Conservation (phyloP, 805 yeast genomes). For the Starmera dryadoides region DNA sequence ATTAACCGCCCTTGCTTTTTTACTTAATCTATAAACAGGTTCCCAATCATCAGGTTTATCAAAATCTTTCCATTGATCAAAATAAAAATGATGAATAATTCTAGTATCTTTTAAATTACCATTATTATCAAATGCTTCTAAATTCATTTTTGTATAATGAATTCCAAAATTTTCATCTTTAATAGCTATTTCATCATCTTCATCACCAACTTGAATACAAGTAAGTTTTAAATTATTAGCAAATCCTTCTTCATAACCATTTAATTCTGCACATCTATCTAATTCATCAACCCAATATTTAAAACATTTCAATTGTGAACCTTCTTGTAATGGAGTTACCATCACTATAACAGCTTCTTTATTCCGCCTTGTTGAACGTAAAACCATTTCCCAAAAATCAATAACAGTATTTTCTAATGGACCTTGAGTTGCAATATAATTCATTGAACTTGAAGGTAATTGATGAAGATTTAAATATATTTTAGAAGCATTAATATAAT, state of each 20-base stretch:
- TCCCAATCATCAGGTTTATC: conserved; percentile 43
- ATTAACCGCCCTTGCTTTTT: conserved; percentile 22
- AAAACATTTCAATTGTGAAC: conserved; percentile 65
- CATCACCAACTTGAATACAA: conserved; percentile 14
- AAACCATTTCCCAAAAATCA: conserved; percentile 88
- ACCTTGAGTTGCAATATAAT: conserved; percentile 69
- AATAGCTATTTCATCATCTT: conserved; percentile 10
- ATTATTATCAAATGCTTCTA: conserved; percentile 17
- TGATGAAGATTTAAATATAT: conserved; percentile 25
- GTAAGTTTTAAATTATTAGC: conserved; percentile 11
- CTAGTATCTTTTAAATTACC: conserved; percentile 33
- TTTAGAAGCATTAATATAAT: conserved; percentile 85
- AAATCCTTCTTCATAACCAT: conserved; percentile 5
- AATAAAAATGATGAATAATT: conserved; percentile 56
- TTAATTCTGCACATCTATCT: conserved; percentile 12
- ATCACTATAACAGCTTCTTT: conserved; percentile 41
- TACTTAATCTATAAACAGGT: conserved; percentile 24
- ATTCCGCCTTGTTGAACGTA: conserved; percentile 36
- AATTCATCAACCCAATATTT: conserved; percentile 68
- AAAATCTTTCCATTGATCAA: conserved; percentile 80
- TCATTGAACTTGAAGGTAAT: conserved; percentile 16
- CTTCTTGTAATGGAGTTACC: conserved; percentile 73
- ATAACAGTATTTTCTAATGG: conserved; percentile 68
- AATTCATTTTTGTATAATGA: conserved; percentile 11
- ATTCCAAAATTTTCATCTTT: conserved; percentile 15